phyloP scores from a whole-genome alignment of 208 protist species.

The Plasmodiophora brassicae region DNA sequence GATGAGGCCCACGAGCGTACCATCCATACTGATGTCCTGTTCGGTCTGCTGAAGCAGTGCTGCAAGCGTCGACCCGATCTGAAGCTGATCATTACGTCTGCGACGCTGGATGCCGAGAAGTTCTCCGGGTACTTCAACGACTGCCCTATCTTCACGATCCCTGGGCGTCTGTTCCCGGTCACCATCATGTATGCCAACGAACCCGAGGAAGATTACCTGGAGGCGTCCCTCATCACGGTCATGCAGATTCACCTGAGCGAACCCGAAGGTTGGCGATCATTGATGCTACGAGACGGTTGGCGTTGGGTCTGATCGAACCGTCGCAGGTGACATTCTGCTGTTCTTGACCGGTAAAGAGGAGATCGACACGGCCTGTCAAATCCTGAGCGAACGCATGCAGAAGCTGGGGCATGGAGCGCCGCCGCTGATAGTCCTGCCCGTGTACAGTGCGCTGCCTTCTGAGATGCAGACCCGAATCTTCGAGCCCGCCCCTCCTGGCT shows the following conservation, averaged over 20 bases:
- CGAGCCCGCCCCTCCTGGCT: constrained; percentile 72
- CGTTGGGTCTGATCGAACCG: background rate
- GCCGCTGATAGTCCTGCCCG: constrained; percentile 78
- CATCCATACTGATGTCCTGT: constrained; percentile 94
- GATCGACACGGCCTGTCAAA: constrained; percentile 93
- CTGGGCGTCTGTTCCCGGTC: constrained; percentile 87
- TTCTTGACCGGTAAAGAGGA: constrained; percentile 97
- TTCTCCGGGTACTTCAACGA: constrained; percentile 94
- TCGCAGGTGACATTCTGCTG: constrained; percentile 90
- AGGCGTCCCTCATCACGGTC: constrained; percentile 89
- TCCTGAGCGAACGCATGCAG: constrained; percentile 79
- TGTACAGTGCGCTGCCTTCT: constrained; percentile 94
- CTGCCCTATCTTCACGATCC: constrained; percentile 91
- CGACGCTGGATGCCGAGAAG: constrained; percentile 92
- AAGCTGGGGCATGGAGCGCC: background rate
- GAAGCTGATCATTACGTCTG: constrained; percentile 94
- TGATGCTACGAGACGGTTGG: background rate
- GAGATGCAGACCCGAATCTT: constrained; percentile 95
- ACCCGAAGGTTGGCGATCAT: constrained; percentile 48
- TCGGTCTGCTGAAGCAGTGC: constrained; percentile 82
- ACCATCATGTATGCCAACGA: constrained; percentile 76
- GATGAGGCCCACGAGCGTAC: constrained; percentile 99
- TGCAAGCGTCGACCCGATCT: constrained; percentile 72
- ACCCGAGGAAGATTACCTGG: constrained; percentile 90
- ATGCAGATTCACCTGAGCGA: constrained; percentile 92